Percentiles rank a stretch among this genome's conserved stretches.
Conservation (phyloP, 352 stramenopile species). For the Phytophthora sp. region DNA sequence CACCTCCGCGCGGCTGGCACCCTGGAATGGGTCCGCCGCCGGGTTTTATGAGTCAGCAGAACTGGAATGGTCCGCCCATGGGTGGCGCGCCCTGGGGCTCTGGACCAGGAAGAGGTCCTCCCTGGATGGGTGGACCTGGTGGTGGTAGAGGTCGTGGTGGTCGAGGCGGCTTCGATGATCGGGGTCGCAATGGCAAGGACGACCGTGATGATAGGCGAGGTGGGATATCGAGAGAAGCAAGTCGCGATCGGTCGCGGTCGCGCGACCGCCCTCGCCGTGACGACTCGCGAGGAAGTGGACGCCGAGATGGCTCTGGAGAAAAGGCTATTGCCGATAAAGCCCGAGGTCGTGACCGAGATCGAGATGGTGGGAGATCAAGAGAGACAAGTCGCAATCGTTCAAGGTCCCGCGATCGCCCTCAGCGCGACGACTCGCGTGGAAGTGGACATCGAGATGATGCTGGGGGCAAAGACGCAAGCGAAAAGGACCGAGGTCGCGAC, state of each 20-base stretch:
- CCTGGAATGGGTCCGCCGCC: slow-evolving; percentile 71
- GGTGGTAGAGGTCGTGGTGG: slow-evolving; percentile 46
- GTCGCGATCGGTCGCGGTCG: slow-evolving; percentile 67
- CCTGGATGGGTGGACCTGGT: slow-evolving; percentile 60
- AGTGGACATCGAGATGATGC: slow-evolving; percentile 32
- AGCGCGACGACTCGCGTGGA: slow-evolving; percentile 34
- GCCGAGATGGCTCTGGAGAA: slow-evolving; percentile 25
- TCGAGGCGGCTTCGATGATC: slow-evolving; percentile 51
- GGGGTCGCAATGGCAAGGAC: slow-evolving; percentile 45
- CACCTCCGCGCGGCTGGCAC: slow-evolving; percentile 68
- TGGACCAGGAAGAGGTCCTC: slow-evolving; percentile 45
- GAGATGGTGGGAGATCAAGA: slow-evolving; percentile 35
- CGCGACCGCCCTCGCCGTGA: slow-evolving; percentile 44
- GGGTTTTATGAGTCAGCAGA: slow-evolving; percentile 49
- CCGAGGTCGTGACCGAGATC: slow-evolving; percentile 21
- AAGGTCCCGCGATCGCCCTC: slow-evolving; percentile 51
- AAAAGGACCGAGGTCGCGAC: slow-evolving; percentile 30
- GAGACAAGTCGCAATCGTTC: slow-evolving; percentile 69
- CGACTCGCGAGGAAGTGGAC: slow-evolving; percentile 30
- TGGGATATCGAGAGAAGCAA: slow-evolving; percentile 46
- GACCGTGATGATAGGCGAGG: slow-evolving; percentile 36
- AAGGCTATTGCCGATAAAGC: slow-evolving; percentile 33
- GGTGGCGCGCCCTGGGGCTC: slow-evolving; percentile 49
- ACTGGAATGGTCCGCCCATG: slow-evolving; percentile 54
- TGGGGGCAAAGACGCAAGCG: slow-evolving; percentile 22